Evolutionary conservation across 2,329 filamentous ascomycete genomes (phyloP), one percentile per base, ranked within the genome.

Genomic region (Calonectria henricotiae): DNA sequence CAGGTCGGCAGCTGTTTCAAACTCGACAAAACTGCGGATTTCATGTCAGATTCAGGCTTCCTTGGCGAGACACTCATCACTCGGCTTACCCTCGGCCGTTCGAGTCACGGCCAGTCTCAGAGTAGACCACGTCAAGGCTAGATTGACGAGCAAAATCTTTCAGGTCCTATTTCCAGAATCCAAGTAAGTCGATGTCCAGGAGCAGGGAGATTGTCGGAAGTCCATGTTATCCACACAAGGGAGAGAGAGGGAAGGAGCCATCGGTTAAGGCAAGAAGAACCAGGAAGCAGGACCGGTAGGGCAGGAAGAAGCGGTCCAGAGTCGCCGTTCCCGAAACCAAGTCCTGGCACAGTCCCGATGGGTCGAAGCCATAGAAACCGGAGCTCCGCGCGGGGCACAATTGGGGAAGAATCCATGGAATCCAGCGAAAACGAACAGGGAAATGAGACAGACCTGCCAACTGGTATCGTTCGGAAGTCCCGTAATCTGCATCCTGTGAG

Each of bases 111-210:
- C 92, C 93, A 71, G 97, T 97, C 86, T 99, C 96, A 75, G 95
- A 98, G 83, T 98, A 99, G 80, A 99, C 96, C 75, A 99, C 96
- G 83, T 98, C 96, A 84, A 98, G 90, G 84, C 95, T 95, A 83
- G 96, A 97, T 84, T 97, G 94, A 82, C 96, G 95, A 73, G 96
- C 96, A 85, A 99, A 99, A 84, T 99, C 96, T 93, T 99, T 99
- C 65, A 99, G 91, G 85, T 99, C 96, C 96, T 99, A 95, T 86
- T 92, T 87, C 89, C 89, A 91, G 88, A 89, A 85, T 90, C 89
- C 90, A 89, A 89, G 93, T 96, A 94, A 95, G 93, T 95, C 86
- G 89, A 83, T 86, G 83, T 90, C 88, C 86, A 86, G 88, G 86
- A 81, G 79, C 72, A 78, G 79, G 75, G 71, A 77, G 75, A 69